Conservation (phyloP, 345 rosid species). For the Camelina hispida region DNA sequence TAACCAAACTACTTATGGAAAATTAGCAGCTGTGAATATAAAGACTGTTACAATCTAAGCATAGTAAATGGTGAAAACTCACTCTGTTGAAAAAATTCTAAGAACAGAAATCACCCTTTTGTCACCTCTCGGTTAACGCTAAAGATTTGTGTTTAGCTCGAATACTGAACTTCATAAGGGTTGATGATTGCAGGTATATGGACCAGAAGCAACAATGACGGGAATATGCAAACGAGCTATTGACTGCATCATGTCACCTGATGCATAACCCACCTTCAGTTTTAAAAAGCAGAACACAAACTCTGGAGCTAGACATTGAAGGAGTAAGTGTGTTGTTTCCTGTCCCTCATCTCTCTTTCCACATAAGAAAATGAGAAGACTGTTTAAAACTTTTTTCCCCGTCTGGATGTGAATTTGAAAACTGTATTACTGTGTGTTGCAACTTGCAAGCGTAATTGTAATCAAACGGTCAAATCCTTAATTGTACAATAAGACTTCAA, state of each 20-base stretch:
- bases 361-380: constrained; percentile 7
- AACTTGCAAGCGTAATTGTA: constrained; percentile 18
- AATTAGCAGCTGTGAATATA: not conserved
- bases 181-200: constrained; percentile 69
- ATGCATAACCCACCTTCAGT: constrained; percentile 39
- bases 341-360: constrained; percentile 15
- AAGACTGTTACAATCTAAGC: not conserved
- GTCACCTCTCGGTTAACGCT: not conserved
- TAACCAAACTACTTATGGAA: constrained; percentile 40
- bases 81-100: not conserved
- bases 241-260: constrained; percentile 76
- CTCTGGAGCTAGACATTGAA: not conserved
- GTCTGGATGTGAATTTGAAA: not conserved
- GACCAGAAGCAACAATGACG: constrained; percentile 97
- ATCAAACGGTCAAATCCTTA: constrained; percentile 1
- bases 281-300: not conserved
- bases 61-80: not conserved
- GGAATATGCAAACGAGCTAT: constrained; percentile 97
- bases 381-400: not conserved
- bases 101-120: not conserved
- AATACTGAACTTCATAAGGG: constrained; percentile 6
- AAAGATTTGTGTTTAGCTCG: constrained; percentile 3
- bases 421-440: constrained; percentile 1
- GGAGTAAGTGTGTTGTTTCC: not conserved
- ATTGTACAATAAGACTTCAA: constrained; percentile 22